Percentiles rank a stretch among this genome's conserved stretches.
These are phyloP conservation scores for Neurospora sp. DNA, from an alignment of 495 filamentous ascomycete species.

Conservation along the genomic window DNA sequence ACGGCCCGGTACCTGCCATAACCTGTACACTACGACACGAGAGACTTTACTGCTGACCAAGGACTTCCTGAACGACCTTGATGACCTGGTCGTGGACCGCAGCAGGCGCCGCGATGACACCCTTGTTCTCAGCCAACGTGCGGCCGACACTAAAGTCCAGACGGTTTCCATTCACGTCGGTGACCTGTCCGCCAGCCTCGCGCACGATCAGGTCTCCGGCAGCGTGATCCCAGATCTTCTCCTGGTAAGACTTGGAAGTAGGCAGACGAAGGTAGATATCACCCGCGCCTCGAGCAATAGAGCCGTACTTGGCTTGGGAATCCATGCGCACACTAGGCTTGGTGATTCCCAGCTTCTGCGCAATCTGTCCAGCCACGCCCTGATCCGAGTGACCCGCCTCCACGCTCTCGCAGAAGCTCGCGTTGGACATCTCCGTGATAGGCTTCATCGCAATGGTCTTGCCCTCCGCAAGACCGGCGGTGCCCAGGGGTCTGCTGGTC, in stretches of 20 bases:
- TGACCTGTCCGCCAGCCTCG: constrained; percentile 88
- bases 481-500: constrained; percentile 57
- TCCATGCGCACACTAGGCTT: constrained; percentile 83
- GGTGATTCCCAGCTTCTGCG: constrained; percentile 73
- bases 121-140: constrained; percentile 81
- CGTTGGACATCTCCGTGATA: constrained; percentile 61
- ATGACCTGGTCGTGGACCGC: constrained; percentile 68
- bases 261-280: constrained; percentile 91
- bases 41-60: constrained; percentile 31
- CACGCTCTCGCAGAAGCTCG: constrained; percentile 91
- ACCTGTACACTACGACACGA: constrained; percentile 19
- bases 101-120: constrained; percentile 78
- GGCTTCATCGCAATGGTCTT: constrained; percentile 68
- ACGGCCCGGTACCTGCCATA: constrained; percentile 12
- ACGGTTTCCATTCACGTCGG: constrained; percentile 67
- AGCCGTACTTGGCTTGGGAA: constrained; percentile 95
- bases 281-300: constrained; percentile 87
- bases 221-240: constrained; percentile 99
- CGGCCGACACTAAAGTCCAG: constrained; percentile 81
- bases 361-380: constrained; percentile 75
- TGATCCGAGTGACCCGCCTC: constrained; percentile 87
- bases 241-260: constrained; percentile 73
- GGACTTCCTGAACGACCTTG: constrained; percentile 69
- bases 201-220: constrained; percentile 91
- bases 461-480: constrained; percentile 45